These are phyloP conservation scores for Stachybotrys chlorohalonatus DNA, from an alignment of 2,329 filamentous ascomycete species.

Conservation along the genomic window DNA sequence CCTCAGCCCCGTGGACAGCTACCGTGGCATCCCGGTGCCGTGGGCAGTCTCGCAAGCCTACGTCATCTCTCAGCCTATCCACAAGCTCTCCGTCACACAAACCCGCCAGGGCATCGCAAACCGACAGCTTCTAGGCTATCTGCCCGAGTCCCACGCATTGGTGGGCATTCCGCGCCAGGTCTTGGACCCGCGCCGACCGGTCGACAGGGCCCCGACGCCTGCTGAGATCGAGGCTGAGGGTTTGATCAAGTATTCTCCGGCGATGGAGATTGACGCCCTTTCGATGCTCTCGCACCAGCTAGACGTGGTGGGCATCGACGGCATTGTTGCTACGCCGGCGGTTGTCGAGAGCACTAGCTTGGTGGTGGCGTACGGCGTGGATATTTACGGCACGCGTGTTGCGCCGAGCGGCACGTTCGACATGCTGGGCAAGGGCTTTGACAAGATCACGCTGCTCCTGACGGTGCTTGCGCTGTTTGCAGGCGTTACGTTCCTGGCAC, in stretches of 20 bases:
- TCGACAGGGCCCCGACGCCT: constrained; percentile 73
- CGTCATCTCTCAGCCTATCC: constrained; percentile 70
- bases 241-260: constrained; percentile 64
- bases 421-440: constrained; percentile 86
- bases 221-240: constrained; percentile 74
- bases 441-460: constrained; percentile 73
- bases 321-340: constrained; percentile 67
- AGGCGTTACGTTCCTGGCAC: constrained; percentile 70
- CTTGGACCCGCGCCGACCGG: constrained; percentile 78
- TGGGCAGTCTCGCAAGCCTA: constrained; percentile 73
- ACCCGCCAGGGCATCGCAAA: constrained; percentile 88
- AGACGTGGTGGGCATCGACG: constrained; percentile 66
- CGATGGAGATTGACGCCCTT: constrained; percentile 75
- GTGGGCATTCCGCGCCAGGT: constrained; percentile 69
- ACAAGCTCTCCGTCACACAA: constrained; percentile 72
- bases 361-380: constrained; percentile 78
- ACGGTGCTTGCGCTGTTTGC: constrained; percentile 74
- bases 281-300: constrained; percentile 73
- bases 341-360: constrained; percentile 86
- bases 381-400: constrained; percentile 79
- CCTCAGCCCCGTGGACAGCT: constrained; percentile 53
- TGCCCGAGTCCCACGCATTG: constrained; percentile 65
- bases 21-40: constrained; percentile 52
- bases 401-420: constrained; percentile 89
- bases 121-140: constrained; percentile 69